Evolutionary conservation across 352 stramenopile species (phyloP).

Genomic region (Phytophthora colocasiae): DNA sequence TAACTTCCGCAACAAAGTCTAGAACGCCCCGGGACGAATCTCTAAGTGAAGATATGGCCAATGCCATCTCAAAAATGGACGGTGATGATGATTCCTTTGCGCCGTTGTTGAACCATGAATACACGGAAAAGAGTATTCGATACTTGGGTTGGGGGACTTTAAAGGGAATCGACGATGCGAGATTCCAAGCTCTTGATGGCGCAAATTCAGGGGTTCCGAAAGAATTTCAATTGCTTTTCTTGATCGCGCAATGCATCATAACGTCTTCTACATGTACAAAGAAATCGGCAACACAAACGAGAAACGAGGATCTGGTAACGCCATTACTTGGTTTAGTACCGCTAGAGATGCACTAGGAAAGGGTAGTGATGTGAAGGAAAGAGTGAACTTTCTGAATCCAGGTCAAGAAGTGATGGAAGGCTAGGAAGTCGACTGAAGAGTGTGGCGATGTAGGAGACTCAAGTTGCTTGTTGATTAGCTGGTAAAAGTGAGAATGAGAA

Average conservation of each 20-base stretch:
- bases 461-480: no score
- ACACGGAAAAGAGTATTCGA: constrained; percentile 33
- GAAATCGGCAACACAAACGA: not conserved
- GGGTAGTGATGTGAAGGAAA: not conserved
- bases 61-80: constrained; percentile 6
- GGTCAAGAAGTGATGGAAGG: no score
- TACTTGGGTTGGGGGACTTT: constrained; percentile 22
- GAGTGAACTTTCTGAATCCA: no score
- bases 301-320: not conserved
- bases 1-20: not conserved
- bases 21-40: not conserved
- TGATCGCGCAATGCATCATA: constrained; percentile 10
- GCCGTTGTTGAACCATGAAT: constrained; percentile 30
- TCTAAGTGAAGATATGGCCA: constrained; percentile 6
- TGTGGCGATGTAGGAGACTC: no score
- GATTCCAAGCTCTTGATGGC: constrained; percentile 28
- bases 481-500: no score
- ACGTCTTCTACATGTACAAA: not conserved
- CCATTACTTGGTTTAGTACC: not conserved
- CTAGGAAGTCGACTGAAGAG: no score
- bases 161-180: constrained; percentile 29
- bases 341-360: not conserved
- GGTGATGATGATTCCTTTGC: constrained; percentile 14
- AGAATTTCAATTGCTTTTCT: constrained; percentile 28
- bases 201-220: constrained; percentile 14